These are phyloP conservation scores for Mycena floridula DNA, from an alignment of 768 basidiomycete genomes.

Conservation along the genomic window DNA sequence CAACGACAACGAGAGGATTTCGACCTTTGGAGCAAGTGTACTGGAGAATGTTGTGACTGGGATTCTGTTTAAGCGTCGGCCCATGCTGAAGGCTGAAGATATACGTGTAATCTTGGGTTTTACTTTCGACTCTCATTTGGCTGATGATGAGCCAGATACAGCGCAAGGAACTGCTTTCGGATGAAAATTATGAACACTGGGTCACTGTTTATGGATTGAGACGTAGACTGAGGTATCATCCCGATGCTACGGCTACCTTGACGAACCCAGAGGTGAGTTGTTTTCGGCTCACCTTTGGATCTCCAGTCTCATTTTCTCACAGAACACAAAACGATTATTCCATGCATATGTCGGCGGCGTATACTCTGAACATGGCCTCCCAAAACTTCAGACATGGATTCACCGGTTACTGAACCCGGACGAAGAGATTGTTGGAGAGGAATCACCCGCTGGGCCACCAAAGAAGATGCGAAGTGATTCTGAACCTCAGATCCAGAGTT, in stretches of 20 bases:
- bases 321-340: slow-evolving; percentile 57
- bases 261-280: slow-evolving; percentile 33
- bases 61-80: slow-evolving; percentile 42
- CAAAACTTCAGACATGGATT: slow-evolving; percentile 53
- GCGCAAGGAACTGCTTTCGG: slow-evolving; percentile 30
- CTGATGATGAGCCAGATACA: slow-evolving; percentile 13
- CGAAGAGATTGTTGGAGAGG: not conserved
- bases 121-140: not conserved
- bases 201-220: slow-evolving; percentile 39
- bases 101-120: slow-evolving; percentile 41
- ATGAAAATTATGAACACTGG: slow-evolving; percentile 42
- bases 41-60: slow-evolving; percentile 42
- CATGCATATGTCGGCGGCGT: slow-evolving; percentile 65
- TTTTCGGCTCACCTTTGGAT: slow-evolving; percentile 9
- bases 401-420: slow-evolving; percentile 29
- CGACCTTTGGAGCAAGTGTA: slow-evolving; percentile 41
- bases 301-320: slow-evolving; percentile 1
- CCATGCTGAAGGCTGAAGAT: slow-evolving; percentile 39
- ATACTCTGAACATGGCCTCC: slow-evolving; percentile 47
- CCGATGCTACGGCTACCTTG: slow-evolving; percentile 27
- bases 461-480: slow-evolving; percentile 38
- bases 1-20: slow-evolving; percentile 48
- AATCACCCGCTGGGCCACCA: slow-evolving; percentile 5
- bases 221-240: slow-evolving; percentile 42
- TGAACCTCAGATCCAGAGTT: slow-evolving; percentile 15